Base-by-base conservation (phyloP, 257 asterid genomes). In the Mitragyna speciosa region DNA sequence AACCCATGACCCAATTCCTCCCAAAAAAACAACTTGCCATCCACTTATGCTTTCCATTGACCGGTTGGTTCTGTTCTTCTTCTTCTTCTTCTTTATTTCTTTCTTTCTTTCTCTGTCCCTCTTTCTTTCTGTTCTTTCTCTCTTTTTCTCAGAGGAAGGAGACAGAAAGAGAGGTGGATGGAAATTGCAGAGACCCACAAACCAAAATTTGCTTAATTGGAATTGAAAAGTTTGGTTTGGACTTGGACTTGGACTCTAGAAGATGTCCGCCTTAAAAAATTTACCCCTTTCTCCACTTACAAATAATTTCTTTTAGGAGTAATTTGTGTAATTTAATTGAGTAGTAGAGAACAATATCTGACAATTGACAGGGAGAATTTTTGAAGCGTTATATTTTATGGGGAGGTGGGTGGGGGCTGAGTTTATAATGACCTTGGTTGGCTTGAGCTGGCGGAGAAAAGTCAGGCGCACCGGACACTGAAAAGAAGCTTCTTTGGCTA, bases 1-100 rank as follows among this genome's bases (percentile, higher is more conserved):
- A 70, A 92, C 80, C 97, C 98, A 96, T 28, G 90, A 83, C 65
- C 87, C 91, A 59, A 94, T 80, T 70, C 93, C 95, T 69, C 92
- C 89, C 9, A 96, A 84, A 51, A 87, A 84, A 76, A 82, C 54
- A 14, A 89, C 84, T 83, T 90, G 94, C 93, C 95, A 93, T 22
- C 89, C 85, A 3, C 78, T 48, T 59, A 81, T 85, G 87, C 89
- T 87, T 75, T 88, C 96, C 98, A 94, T 93, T 76, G 20, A 24
- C 1, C 15, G 19, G 5, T 15, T 51, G 52, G 20, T 51, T 51
- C 58, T 39, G 1, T 19, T 8, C 10, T 22, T 26, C n/a, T 70
- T 43, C 26, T 22, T 4, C 63, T n/a, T 67, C 51, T 64, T 58
- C 43, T 19, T 59, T 52, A 22, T 73, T 16, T 36, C 31, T n/a